These are phyloP conservation scores for Nicotiana obtusifolia DNA, from an alignment of 257 asterid species.

Conservation along the genomic window DNA sequence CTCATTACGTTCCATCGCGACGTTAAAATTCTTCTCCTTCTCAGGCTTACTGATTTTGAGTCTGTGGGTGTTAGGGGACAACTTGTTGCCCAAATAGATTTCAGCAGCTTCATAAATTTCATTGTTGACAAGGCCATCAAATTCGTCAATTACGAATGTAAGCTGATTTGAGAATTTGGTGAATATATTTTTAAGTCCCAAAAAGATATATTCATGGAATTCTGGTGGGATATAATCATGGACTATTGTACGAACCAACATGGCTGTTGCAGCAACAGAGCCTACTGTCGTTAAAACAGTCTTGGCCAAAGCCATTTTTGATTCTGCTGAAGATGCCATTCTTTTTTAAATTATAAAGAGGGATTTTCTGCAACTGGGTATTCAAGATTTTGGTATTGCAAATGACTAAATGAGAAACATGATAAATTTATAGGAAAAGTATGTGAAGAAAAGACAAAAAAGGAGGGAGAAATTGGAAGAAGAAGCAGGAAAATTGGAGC, in stretches of 20 bases:
- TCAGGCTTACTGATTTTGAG: slow-evolving; percentile 16
- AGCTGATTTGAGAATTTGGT: slow-evolving; percentile 11
- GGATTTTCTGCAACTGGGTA: neutral
- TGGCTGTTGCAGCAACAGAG: slow-evolving; percentile 16
- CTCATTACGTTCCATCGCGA: slow-evolving; percentile 15
- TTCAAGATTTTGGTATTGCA: neutral
- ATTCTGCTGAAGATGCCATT: slow-evolving; percentile 16
- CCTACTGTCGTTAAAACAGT: slow-evolving; percentile 16
- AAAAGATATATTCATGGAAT: slow-evolving; percentile 4
- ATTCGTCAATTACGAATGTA: slow-evolving; percentile 16
- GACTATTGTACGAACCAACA: slow-evolving; percentile 15
- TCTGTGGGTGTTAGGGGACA: neutral
- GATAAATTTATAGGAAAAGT: neutral
- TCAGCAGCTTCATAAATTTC: slow-evolving; percentile 19
- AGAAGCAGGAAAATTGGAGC: neutral
- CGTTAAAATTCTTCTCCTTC: neutral
- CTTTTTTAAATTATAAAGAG: neutral
- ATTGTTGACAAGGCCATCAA: slow-evolving; percentile 7
- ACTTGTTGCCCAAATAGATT: slow-evolving; percentile 8
- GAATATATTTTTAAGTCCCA: slow-evolving; percentile 14
- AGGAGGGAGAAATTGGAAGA: neutral
- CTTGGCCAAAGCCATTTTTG: neutral
- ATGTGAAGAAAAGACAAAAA: neutral
- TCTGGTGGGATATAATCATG: slow-evolving; percentile 17
- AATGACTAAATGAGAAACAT: neutral